A percentile compares a stretch with the other conserved stretches of the same genome.
Conservation (phyloP, 2,329 filamentous ascomycete genomes). For the Huntiella bhutanensis region DNA sequence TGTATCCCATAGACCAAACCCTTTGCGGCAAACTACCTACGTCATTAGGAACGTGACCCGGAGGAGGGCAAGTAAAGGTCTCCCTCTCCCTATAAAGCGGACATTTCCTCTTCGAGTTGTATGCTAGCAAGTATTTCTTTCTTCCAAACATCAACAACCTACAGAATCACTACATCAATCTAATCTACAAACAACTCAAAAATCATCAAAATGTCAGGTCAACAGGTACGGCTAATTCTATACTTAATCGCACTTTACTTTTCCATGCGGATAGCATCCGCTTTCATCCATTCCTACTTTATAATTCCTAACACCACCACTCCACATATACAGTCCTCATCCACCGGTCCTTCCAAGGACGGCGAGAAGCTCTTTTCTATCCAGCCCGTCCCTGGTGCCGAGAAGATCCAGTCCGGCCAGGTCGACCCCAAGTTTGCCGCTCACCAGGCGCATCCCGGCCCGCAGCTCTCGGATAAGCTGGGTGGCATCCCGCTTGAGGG, state of each 20-base stretch:
- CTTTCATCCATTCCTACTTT: constrained; percentile 6
- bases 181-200: not conserved
- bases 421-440: constrained; percentile 29
- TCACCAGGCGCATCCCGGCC: constrained; percentile 37
- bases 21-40: too few species aligned
- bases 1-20: too few species aligned
- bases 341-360: not conserved
- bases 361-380: constrained; percentile 27
- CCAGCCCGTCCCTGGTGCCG: constrained; percentile 21
- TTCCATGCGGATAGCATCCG: constrained; percentile 2
- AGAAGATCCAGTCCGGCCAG: constrained; percentile 19
- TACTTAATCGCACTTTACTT: constrained; percentile 8
- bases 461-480: constrained; percentile 30
- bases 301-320: constrained; percentile 7
- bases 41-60: too few species aligned
- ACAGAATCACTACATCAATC: not conserved
- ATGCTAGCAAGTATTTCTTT: too few species aligned
- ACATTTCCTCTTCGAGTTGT: too few species aligned
- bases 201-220: constrained; percentile 8
- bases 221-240: constrained; percentile 10
- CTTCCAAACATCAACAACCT: too few species aligned
- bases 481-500: constrained; percentile 37
- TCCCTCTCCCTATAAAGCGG: too few species aligned
- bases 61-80: too few species aligned
- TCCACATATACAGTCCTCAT: constrained; percentile 4